Evolutionary conservation across 1,139 yeast genomes (phyloP).

Genomic region (Diutina scorzettiae): DNA sequence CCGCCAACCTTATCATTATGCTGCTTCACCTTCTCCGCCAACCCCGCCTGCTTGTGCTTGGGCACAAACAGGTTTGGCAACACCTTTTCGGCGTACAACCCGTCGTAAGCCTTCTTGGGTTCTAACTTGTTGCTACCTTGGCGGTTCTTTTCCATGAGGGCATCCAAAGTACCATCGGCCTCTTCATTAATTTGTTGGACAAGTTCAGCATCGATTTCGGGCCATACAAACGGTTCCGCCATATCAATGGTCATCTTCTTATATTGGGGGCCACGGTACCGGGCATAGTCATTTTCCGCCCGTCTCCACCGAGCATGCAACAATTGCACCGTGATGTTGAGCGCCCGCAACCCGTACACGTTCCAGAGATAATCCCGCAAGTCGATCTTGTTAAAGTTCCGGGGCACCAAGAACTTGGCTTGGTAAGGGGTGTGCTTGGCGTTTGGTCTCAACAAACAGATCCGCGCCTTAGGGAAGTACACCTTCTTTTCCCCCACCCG

Average conservation of each 20-base stretch:
- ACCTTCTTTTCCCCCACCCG: slow-evolving; percentile 59
- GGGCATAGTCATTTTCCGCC: slow-evolving; percentile 48
- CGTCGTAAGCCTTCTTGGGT: slow-evolving; percentile 66
- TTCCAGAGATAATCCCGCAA: slow-evolving; percentile 84
- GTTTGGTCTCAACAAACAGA: slow-evolving; percentile 71
- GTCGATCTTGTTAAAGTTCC: slow-evolving; percentile 82
- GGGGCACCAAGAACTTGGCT: slow-evolving; percentile 88
- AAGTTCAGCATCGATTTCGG: slow-evolving; percentile 37
- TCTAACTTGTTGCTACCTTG: slow-evolving; percentile 60
- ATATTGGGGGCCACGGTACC: slow-evolving; percentile 69
- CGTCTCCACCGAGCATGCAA: slow-evolving; percentile 62
- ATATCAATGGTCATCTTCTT: slow-evolving; percentile 94
- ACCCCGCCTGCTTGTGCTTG: slow-evolving; percentile 29
- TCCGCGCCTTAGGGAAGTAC: slow-evolving; percentile 75
- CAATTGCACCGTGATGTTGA: slow-evolving; percentile 77
- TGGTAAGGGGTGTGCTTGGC: slow-evolving; percentile 94
- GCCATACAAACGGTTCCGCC: slow-evolving; percentile 93
- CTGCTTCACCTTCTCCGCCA: slow-evolving; percentile 18
- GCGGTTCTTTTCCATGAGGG: slow-evolving; percentile 15
- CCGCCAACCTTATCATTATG: slow-evolving; percentile 9
- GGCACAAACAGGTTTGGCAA: slow-evolving; percentile 67
- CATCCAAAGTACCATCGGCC: not conserved
- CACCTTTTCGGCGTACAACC: slow-evolving; percentile 60
- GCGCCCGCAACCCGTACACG: slow-evolving; percentile 76
- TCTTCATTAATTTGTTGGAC: not conserved